Evolutionary conservation across 352 stramenopile genomes (phyloP), one percentile per base, ranked within the genome.

Genomic region (Saprolegnia diclina): DNA sequence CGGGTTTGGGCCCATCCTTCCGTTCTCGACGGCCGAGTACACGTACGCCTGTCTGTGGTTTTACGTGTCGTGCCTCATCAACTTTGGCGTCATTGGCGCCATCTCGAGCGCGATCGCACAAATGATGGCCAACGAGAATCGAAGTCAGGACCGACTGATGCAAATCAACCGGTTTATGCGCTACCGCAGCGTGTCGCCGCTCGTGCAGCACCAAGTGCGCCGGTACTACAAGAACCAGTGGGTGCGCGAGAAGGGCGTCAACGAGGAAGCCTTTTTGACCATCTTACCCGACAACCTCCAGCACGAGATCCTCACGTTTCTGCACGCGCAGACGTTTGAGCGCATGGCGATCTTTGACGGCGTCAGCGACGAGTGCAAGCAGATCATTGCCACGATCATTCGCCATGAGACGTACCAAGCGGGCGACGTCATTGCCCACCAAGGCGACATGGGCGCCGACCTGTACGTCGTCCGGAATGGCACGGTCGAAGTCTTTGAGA

Each of bases 71-170:
- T 81, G 75, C 0, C 78, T 91, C 32, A 92, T 92, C 68, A 91
- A 91, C 71, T 92, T 89, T 61, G 81, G 80, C 16, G 83, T 91
- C 21, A 79, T 91, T 13, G 81, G 82, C 0, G 81, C 80, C 16
- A 91, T 92, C 79, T 92, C 85, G 1, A 89, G 81, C 62, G 82
- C 89, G 65, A 90, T 91, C 18, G 86, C 85, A 0, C 87, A 89
- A 62, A 67, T 89, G 7, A 88, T 80, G 1, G 82, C 82, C 0
- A 71, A 72, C 19, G 82, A 79, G 50, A 82, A 75, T 10, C 77
- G 89, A 32, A 78, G 87, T 44, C 77, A 82, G 35, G 83, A 92
- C 52, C 85, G 82, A 37, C 82, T 91, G 73, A 89, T 89, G 59
- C 68, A 73, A 5, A 75, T 87, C 32, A 90, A 92, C 66, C 73